Evolutionary conservation across 2,329 filamentous ascomycete genomes (phyloP).

Genomic region (Cercospora nicotianae): DNA sequence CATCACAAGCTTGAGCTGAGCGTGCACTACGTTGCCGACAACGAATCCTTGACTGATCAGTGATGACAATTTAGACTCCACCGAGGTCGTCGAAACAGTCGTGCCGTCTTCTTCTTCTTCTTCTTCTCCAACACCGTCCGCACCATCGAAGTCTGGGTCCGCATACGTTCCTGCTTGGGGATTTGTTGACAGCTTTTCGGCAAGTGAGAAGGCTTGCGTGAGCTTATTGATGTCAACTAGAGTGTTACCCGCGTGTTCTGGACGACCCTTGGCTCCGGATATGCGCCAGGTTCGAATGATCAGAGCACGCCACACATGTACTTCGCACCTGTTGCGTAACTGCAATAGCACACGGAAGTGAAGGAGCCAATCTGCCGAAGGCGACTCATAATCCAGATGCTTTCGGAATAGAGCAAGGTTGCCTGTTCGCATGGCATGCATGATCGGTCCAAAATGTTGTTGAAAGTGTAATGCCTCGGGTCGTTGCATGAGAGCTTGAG

Average conservation of each 20-base stretch:
- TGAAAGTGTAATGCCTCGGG: slow-evolving; percentile 68
- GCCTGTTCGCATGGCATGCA: slow-evolving; percentile 68
- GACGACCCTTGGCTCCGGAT: slow-evolving; percentile 65
- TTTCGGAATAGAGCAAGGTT: slow-evolving; percentile 72
- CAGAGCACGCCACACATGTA: slow-evolving; percentile 81
- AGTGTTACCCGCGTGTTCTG: slow-evolving; percentile 52
- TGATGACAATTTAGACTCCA: slow-evolving; percentile 71
- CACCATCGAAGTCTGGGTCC: slow-evolving; percentile 49
- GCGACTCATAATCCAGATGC: slow-evolving; percentile 57
- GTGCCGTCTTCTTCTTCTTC: not conserved
- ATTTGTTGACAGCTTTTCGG: slow-evolving; percentile 57
- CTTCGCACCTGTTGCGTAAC: slow-evolving; percentile 73
- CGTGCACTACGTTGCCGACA: slow-evolving; percentile 80
- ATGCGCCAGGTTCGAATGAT: slow-evolving; percentile 75
- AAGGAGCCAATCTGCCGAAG: slow-evolving; percentile 71
- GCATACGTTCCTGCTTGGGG: slow-evolving; percentile 41
- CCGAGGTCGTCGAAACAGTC: slow-evolving; percentile 53
- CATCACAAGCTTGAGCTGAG: slow-evolving; percentile 75
- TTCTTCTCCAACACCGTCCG: slow-evolving; percentile 35
- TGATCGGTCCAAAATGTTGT: slow-evolving; percentile 71
- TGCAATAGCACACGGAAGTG: slow-evolving; percentile 73
- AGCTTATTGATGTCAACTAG: slow-evolving; percentile 73
- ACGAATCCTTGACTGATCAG: slow-evolving; percentile 79
- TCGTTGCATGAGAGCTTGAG: slow-evolving; percentile 62
- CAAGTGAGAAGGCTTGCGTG: slow-evolving; percentile 61